Conservation (phyloP, 108 stramenopile species). For the Epipyxis sp. region DNA sequence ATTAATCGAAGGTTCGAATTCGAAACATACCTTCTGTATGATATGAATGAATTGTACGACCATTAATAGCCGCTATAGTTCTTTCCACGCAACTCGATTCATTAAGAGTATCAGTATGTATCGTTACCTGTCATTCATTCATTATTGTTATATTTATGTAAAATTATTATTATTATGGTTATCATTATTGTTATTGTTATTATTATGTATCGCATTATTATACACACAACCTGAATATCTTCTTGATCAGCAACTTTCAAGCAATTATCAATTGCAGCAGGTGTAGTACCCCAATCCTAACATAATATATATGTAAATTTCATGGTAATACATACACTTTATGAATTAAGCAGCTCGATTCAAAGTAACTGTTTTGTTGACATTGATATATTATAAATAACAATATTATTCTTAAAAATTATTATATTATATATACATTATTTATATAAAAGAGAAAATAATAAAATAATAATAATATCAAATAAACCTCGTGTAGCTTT, state of each 20-base stretch:
- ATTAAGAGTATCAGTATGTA: constrained; percentile 97
- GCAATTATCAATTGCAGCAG: constrained; percentile 84
- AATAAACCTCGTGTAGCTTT: constrained; percentile 96
- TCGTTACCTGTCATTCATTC: constrained; percentile 86
- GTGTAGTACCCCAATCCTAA: constrained; percentile 99
- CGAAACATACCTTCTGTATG: constrained; percentile 74
- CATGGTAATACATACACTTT: no score
- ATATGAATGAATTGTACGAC: constrained; percentile 88
- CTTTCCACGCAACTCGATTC: constrained; percentile 90
- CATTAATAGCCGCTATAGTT: constrained; percentile 86
- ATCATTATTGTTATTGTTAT: no score
- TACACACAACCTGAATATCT: not conserved
- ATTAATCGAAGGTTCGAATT: not conserved
- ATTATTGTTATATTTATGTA: constrained; percentile 30
- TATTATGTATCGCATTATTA: no score
- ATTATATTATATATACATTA: no score
- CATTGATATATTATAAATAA: no score
- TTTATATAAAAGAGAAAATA: no score
- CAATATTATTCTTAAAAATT: no score
- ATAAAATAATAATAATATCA: no score
- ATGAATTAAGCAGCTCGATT: no score
- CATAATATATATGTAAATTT: no score
- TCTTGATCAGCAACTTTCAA: constrained; percentile 71
- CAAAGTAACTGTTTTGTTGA: no score
- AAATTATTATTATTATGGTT: no score